phyloP scores from a whole-genome alignment of 345 rosid genomes.

The Hibiscus tridactylites region DNA sequence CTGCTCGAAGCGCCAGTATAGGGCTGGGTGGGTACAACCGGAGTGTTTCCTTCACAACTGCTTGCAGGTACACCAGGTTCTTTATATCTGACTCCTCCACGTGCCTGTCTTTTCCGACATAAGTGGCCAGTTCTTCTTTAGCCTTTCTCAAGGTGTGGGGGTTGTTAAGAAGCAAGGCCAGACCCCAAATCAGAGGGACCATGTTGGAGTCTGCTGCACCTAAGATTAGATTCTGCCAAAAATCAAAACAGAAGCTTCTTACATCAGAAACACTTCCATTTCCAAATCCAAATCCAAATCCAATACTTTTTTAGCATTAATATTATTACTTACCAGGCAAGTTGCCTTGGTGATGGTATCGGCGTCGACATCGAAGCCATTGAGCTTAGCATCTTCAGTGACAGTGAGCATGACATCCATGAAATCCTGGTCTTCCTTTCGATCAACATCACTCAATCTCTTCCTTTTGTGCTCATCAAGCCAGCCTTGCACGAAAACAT shows the following conservation, averaged over 20 bases:
- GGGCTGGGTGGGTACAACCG: conserved; percentile 27
- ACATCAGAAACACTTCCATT: not conserved
- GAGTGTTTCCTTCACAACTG: conserved; percentile 31
- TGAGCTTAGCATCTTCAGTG: conserved; percentile 13
- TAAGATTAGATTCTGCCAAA: conserved; percentile 8
- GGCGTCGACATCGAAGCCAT: conserved; percentile 16
- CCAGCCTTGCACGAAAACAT: conserved; percentile 22
- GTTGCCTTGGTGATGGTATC: conserved; percentile 25
- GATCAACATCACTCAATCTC: conserved; percentile 6
- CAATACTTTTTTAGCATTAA: no score
- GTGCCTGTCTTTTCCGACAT: conserved; percentile 20
- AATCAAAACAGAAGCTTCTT: not conserved
- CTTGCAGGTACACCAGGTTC: conserved; percentile 22
- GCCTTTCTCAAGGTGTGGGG: not conserved
- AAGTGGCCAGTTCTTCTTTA: conserved; percentile 14
- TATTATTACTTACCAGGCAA: not conserved
- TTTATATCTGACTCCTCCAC: conserved; percentile 21
- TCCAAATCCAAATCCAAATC: not conserved
- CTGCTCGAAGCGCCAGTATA: not conserved
- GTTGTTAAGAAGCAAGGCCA: conserved; percentile 15
- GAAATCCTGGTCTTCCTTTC: conserved; percentile 24
- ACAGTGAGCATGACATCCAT: conserved; percentile 28
- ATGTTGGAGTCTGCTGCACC: conserved; percentile 16
- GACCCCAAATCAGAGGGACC: conserved; percentile 15
- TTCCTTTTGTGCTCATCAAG: conserved; percentile 35